Evolutionary conservation across 2,329 filamentous ascomycete genomes (phyloP).

Genomic region (Fusarium miscanthi): DNA sequence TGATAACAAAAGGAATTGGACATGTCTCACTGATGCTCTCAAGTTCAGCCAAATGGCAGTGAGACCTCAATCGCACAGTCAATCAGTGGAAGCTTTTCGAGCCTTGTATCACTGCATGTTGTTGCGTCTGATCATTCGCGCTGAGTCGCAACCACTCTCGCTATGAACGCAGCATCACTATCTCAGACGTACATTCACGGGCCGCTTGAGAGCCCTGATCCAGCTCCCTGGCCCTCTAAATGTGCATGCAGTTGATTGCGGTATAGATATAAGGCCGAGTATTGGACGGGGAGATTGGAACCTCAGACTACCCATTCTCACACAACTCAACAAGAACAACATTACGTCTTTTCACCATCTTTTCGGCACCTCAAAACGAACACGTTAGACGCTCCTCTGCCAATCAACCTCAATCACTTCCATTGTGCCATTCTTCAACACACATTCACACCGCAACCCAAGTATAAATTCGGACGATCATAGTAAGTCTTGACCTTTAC

Average conservation of each 20-base stretch:
- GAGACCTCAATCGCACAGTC: too few relatives aligned
- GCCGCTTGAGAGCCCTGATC: accelerated
- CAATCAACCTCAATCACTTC: too few relatives aligned
- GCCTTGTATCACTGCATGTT: neutral
- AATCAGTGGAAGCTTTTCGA: neutral
- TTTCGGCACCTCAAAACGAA: too few relatives aligned
- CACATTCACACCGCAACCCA: too few relatives aligned
- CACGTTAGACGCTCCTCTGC: too few relatives aligned
- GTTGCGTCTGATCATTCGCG: too few relatives aligned
- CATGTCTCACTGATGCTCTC: neutral
- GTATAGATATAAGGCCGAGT: neutral
- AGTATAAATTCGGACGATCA: too few relatives aligned
- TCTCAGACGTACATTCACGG: accelerated
- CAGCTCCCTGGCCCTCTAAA: accelerated
- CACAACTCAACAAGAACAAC: too few relatives aligned
- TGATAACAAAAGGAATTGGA: neutral
- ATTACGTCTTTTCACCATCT: too few relatives aligned
- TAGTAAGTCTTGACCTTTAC: too few relatives aligned
- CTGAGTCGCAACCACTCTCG: accelerated
- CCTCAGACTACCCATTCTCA: too few relatives aligned
- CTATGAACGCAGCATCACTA: neutral
- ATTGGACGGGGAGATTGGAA: accelerated
- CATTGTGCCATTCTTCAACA: too few relatives aligned
- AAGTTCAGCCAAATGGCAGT: accelerated
- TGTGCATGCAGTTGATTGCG: accelerated